Conservation (phyloP, 163 green algal species). For the Picocystis sp. region DNA sequence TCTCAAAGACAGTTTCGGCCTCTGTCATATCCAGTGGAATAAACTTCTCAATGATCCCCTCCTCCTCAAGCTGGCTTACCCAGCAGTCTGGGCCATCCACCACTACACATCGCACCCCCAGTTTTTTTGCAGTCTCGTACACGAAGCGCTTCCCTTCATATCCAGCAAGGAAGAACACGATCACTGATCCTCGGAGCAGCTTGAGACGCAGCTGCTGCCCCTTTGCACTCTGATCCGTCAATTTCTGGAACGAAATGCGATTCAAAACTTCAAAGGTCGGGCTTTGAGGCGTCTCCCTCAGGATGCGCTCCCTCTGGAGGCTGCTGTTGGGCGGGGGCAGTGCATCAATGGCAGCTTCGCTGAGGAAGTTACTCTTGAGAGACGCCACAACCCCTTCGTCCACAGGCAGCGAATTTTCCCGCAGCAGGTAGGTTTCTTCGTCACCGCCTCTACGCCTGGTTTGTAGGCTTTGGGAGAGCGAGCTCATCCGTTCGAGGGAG, state of each 20-base stretch:
- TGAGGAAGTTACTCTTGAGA: conserved; percentile 35
- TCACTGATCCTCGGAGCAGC: conserved; percentile 56
- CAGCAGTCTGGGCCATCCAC: conserved; percentile 62
- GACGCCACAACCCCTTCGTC: too few species aligned
- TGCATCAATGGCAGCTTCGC: conserved; percentile 42
- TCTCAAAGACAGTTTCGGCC: conserved; percentile 56
- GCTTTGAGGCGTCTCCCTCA: conserved; percentile 22
- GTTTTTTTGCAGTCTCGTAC: conserved; percentile 51
- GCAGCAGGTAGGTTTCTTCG: too few species aligned
- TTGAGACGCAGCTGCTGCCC: conserved; percentile 39
- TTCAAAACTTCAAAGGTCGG: not conserved
- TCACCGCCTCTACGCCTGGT: too few species aligned
- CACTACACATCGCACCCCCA: conserved; percentile 55
- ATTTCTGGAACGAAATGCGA: conserved; percentile 17
- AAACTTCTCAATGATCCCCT: conserved; percentile 67
- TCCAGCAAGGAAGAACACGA: conserved; percentile 53
- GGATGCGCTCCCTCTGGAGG: conserved; percentile 35
- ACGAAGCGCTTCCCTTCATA: conserved; percentile 56
- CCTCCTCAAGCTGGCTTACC: conserved; percentile 29
- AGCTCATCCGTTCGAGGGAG: too few species aligned
- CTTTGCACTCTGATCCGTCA: conserved; percentile 28
- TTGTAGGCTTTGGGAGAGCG: too few species aligned
- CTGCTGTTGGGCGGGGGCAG: conserved; percentile 50
- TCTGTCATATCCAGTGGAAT: conserved; percentile 67
- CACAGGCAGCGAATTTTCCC: too few species aligned